Percentiles rank a stretch among this genome's conserved stretches.
Evolutionary conservation across 2,329 filamentous ascomycete genomes (phyloP).

Genomic region (Cercospora berteroae): DNA sequence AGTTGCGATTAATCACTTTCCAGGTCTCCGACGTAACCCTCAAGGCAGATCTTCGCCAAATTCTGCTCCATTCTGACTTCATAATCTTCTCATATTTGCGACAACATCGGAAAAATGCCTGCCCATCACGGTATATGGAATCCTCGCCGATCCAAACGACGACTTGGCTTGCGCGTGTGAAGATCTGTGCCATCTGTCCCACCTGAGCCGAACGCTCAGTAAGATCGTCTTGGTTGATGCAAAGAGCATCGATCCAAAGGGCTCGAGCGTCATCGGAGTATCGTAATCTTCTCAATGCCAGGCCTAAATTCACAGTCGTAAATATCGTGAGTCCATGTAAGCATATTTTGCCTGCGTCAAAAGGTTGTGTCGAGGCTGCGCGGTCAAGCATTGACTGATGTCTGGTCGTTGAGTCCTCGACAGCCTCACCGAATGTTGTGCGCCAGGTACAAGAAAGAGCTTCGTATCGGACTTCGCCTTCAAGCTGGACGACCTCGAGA

Average conservation of each 20-base stretch:
- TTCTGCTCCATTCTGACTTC: background rate
- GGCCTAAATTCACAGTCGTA: background rate
- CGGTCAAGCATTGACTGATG: background rate
- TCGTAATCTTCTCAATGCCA: background rate
- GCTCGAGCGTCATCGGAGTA: background rate
- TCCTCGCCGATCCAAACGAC: background rate
- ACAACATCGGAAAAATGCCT: background rate
- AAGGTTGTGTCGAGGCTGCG: background rate
- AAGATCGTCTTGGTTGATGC: background rate
- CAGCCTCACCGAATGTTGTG: background rate
- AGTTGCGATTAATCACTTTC: background rate
- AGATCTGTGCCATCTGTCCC: background rate
- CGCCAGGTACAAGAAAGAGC: slow-evolving; percentile 1
- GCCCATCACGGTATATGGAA: background rate
- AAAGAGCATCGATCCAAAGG: background rate
- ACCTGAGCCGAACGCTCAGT: background rate
- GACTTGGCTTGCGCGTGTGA: background rate
- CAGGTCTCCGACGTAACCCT: background rate
- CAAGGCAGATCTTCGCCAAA: background rate
- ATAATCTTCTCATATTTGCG: background rate
- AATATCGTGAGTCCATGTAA: background rate
- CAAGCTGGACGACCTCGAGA: background rate
- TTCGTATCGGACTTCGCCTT: background rate
- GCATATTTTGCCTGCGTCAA: background rate
- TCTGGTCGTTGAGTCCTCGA: background rate